Conservation (phyloP, 805 yeast genomes). For the Priceomyces haplophilus region DNA sequence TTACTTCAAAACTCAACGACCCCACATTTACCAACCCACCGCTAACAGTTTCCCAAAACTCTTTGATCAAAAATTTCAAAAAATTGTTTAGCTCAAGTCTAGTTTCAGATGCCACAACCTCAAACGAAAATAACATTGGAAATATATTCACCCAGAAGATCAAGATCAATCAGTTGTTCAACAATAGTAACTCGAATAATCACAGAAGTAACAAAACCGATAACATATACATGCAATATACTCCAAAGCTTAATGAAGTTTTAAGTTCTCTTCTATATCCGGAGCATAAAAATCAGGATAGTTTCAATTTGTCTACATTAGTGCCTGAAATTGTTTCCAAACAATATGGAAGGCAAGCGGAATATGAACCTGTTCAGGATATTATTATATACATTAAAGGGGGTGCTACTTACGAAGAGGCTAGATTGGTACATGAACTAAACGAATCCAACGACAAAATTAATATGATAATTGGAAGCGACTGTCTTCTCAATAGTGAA, state of each 20-base stretch:
- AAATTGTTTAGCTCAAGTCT: conserved; percentile 19
- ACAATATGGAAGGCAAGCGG: conserved; percentile 20
- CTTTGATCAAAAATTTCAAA: conserved; percentile 29
- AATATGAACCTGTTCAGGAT: conserved; percentile 51
- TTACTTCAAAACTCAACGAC: conserved; percentile 28
- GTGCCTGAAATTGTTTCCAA: conserved; percentile 35
- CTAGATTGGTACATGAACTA: conserved; percentile 73
- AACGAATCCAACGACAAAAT: conserved; percentile 55
- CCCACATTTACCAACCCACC: conserved; percentile 25
- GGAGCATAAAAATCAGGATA: conserved; percentile 8
- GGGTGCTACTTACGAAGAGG: conserved; percentile 91
- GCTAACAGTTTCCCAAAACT: conserved; percentile 33
- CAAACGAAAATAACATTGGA: conserved; percentile 20
- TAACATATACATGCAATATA: conserved; percentile 87
- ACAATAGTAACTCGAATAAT: conserved; percentile 15
- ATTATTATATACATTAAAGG: conserved; percentile 75
- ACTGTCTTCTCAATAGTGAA: conserved; percentile 32
- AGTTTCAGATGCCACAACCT: conserved; percentile 6
- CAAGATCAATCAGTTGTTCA: conserved; percentile 32
- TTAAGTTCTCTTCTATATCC: conserved; percentile 19
- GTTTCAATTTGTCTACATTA: conserved; percentile 29
- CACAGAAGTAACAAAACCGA: conserved; percentile 37
- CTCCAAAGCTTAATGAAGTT: conserved; percentile 63
- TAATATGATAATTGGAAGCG: conserved; percentile 78
- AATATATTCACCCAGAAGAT: conserved; percentile 32